phyloP scores from a whole-genome alignment of 1,139 yeast genomes.

The Taphrina pruni region DNA sequence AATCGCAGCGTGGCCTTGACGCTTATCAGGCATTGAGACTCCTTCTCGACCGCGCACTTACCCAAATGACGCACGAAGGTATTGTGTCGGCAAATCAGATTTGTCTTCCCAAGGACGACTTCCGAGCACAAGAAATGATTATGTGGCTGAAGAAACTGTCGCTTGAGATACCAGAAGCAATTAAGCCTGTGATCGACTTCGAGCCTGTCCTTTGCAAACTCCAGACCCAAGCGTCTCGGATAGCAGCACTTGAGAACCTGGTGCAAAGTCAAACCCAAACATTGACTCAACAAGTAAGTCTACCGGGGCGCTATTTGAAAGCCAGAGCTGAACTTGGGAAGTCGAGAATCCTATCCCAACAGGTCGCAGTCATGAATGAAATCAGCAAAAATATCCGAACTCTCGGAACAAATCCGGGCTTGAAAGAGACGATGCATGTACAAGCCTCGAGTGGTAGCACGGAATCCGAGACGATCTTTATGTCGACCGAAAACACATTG shows the following conservation, averaged over 20 bases:
- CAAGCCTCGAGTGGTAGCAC: not conserved
- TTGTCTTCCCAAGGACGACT: constrained; percentile 6
- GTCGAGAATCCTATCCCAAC: constrained; percentile 2
- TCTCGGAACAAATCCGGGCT: not conserved
- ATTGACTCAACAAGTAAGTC: not conserved
- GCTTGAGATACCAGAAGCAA: constrained; percentile 24
- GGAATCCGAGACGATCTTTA: not conserved
- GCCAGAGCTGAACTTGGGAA: not conserved
- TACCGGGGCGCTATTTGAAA: not conserved
- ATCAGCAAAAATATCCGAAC: not conserved
- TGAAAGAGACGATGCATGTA: not conserved
- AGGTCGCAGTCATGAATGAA: not conserved
- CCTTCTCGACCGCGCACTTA: too few species aligned
- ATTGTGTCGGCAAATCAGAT: not conserved
- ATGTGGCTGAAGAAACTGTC: constrained; percentile 37
- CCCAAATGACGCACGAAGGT: not conserved
- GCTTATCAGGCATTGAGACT: too few species aligned
- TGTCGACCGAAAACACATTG: too few species aligned
- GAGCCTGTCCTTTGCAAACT: not conserved
- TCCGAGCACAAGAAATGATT: constrained; percentile 33
- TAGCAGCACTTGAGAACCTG: not conserved
- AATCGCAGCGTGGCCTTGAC: too few species aligned
- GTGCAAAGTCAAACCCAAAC: not conserved
- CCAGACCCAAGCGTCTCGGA: not conserved
- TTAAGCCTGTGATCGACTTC: constrained; percentile 13